These are phyloP conservation scores for Russula dissimulans DNA, from an alignment of 768 basidiomycete genomes.

Conservation along the genomic window DNA sequence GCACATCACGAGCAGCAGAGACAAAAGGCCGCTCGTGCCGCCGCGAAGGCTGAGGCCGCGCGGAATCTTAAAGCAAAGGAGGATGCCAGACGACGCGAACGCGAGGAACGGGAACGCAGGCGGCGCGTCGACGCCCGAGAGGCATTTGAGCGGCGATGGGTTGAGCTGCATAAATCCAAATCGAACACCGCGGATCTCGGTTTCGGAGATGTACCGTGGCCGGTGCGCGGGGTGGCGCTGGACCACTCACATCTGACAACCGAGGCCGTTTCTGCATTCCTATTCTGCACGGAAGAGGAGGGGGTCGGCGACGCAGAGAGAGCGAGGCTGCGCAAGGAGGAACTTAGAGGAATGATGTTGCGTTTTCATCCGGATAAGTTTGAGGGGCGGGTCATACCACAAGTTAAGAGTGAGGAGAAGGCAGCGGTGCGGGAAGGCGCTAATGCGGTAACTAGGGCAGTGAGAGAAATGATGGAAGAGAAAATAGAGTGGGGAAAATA, in stretches of 20 bases:
- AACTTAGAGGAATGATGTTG: constrained; percentile 49
- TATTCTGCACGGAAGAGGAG: constrained; percentile 35
- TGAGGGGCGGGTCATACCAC: constrained; percentile 58
- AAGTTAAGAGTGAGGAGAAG: constrained; percentile 38
- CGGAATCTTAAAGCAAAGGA: constrained; percentile 43
- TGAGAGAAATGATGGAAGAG: constrained; percentile 42
- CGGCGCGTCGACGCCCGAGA: constrained; percentile 42
- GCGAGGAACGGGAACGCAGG: constrained; percentile 38
- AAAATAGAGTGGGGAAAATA: not conserved
- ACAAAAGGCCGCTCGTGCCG: constrained; percentile 43
- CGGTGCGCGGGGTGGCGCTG: constrained; percentile 27
- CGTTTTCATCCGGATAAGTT: constrained; percentile 67
- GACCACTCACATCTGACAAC: constrained; percentile 29
- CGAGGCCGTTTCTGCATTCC: constrained; percentile 38
- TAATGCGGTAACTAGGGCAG: constrained; percentile 50
- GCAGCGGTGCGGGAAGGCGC: constrained; percentile 49
- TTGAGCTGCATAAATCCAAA: constrained; percentile 27
- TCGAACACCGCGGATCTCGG: constrained; percentile 23
- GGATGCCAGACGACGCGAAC: constrained; percentile 42
- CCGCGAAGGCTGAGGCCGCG: constrained; percentile 45
- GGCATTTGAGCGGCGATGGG: constrained; percentile 48
- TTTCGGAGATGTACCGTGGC: constrained; percentile 61
- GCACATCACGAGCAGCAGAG: constrained; percentile 56
- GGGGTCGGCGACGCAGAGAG: constrained; percentile 25
- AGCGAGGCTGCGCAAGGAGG: constrained; percentile 38